Evolutionary conservation across 192 early-diverging fungal genomes (phyloP).

Genomic region (Chytriomyces sp.): DNA sequence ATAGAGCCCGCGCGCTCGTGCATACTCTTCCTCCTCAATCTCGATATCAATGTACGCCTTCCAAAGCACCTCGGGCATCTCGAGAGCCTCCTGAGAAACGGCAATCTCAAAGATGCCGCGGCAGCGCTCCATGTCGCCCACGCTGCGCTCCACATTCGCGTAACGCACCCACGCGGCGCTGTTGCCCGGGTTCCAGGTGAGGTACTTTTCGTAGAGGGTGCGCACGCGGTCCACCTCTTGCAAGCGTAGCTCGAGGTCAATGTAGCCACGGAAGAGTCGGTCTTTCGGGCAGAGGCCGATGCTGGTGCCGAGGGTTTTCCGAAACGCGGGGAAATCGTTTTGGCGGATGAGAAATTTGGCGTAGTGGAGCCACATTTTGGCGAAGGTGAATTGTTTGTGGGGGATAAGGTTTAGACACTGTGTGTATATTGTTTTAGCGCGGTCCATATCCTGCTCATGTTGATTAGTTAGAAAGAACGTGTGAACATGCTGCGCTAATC

Average conservation of each 20-base stretch:
- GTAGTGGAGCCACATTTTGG: conserved; percentile 94
- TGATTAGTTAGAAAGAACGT: not conserved
- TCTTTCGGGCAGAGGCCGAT: conserved; percentile 91
- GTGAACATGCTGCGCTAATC: too few species aligned
- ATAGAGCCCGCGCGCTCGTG: conserved; percentile 78
- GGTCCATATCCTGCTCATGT: conserved; percentile 71
- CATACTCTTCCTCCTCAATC: conserved; percentile 78
- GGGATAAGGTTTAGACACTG: conserved; percentile 84
- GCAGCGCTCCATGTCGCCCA: conserved; percentile 84
- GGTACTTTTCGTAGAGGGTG: conserved; percentile 84
- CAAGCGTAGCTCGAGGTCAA: conserved; percentile 90
- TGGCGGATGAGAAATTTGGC: conserved; percentile 88
- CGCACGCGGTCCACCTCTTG: conserved; percentile 94
- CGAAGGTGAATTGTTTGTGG: conserved; percentile 94
- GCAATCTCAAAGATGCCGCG: conserved; percentile 92
- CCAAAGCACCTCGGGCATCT: conserved; percentile 99
- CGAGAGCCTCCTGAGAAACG: conserved; percentile 81
- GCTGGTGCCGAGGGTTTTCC: conserved; percentile 80
- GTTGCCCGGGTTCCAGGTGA: conserved; percentile 85
- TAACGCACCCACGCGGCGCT: conserved; percentile 97
- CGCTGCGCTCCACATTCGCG: conserved; percentile 81
- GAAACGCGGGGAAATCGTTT: conserved; percentile 70
- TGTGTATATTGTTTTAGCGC: conserved; percentile 82
- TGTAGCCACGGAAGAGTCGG: conserved; percentile 92
- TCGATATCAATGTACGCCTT: conserved; percentile 98